Base-by-base conservation (phyloP, 192 early-diverging fungal species). In the Backusella sp. region DNA sequence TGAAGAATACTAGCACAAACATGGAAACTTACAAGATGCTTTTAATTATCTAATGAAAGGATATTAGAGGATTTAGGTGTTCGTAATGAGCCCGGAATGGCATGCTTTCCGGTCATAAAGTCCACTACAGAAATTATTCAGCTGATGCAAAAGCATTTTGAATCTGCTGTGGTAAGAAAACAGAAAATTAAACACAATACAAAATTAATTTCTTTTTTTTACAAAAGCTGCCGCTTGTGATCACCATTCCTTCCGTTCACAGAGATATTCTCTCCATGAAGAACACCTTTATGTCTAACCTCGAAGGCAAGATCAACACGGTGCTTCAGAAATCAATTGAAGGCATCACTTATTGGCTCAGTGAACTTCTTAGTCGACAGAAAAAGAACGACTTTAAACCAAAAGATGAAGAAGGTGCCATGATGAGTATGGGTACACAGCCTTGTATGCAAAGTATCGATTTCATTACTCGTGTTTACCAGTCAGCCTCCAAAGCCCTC, bases 341-440 rank as follows among this genome's bases (percentile, higher is more conserved):
- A 84, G 94, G 87, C 41, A 90, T 93, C 39, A 83, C 91, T 52
- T 85, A 89, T 41, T 95, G 92, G 91, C 81, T 98, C 36, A 82
- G 82, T 41, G 79, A 85, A 4, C 78, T 93, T 6, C 85, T 99
- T 28, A 73, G 82, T 26, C 89, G 88, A 76, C 98, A 98, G 80
- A 95, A 94, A 77, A 93, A 93, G 68, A 84, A 86, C n/a, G 98
- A 99, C 75, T 99, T 94, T 77, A 89, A 90, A 44, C 95, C 96
- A 21, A 95, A 92, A 75, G 97, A 98, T 73, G 97, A 96, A 53
- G 90, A 92, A 74, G 86, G 90, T 32, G 86, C 90, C 23, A 85
- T 92, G 71, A 83, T 92, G 74, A 89, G 90, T 66, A 75, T 90
- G 73, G 91, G 89, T 46, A 95, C 93, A 35, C 32, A 96, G 88